phyloP scores from a whole-genome alignment of 2,329 filamentous ascomycete genomes.

The Corynespora cassiicola region DNA sequence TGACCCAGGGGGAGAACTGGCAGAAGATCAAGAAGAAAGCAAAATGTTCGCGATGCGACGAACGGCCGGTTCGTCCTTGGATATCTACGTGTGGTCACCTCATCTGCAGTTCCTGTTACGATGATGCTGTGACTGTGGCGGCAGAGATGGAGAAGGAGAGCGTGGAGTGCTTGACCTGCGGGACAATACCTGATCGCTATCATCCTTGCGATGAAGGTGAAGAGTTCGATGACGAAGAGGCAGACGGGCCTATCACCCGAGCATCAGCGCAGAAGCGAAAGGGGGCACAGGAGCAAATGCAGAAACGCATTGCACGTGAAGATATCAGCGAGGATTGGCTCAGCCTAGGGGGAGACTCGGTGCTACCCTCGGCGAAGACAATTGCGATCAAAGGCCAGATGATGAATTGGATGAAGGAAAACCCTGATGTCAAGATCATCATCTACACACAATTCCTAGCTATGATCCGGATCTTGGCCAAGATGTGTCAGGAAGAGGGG shows the following conservation, averaged over 20 bases:
- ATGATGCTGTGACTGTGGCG: slow-evolving; percentile 33
- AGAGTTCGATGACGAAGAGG: slow-evolving; percentile 10
- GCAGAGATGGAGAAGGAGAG: slow-evolving; percentile 19
- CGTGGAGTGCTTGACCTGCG: slow-evolving; percentile 42
- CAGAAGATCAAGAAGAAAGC: slow-evolving; percentile 49
- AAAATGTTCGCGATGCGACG: slow-evolving; percentile 53
- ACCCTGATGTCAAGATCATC: slow-evolving; percentile 61
- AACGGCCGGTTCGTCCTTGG: slow-evolving; percentile 46
- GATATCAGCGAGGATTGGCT: slow-evolving; percentile 50
- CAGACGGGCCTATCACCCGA: slow-evolving; percentile 20
- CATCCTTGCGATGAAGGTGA: slow-evolving; percentile 30
- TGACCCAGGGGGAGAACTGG: slow-evolving; percentile 42
- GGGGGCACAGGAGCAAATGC: slow-evolving; percentile 12
- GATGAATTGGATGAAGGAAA: slow-evolving; percentile 52
- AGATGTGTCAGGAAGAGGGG: slow-evolving; percentile 56
- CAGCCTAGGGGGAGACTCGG: slow-evolving; percentile 33
- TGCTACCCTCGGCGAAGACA: slow-evolving; percentile 55
- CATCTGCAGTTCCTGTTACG: slow-evolving; percentile 60
- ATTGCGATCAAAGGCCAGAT: slow-evolving; percentile 54
- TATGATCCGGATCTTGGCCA: slow-evolving; percentile 59
- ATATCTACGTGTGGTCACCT: slow-evolving; percentile 63
- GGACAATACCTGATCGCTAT: slow-evolving; percentile 24
- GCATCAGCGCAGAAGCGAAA: slow-evolving; percentile 20
- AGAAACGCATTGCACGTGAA: slow-evolving; percentile 21
- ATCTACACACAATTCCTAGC: slow-evolving; percentile 66